Conservation (phyloP, 2,329 filamentous ascomycete genomes). For the Fusarium udum region DNA sequence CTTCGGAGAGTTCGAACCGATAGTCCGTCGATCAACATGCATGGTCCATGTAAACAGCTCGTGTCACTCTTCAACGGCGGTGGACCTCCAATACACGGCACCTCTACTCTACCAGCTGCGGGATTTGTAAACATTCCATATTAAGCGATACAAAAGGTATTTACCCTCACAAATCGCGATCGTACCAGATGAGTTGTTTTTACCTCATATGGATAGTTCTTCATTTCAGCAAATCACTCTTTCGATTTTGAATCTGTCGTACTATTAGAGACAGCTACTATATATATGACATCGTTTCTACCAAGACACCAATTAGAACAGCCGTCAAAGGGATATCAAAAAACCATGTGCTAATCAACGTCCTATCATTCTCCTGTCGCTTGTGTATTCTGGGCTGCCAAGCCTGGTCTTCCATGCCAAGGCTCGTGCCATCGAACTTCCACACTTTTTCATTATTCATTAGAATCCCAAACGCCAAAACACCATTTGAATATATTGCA, state of each 20-base stretch:
- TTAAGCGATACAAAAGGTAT: not conserved
- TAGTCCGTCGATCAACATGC: slow-evolving; percentile 8
- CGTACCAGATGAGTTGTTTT: not conserved
- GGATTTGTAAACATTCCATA: slow-evolving; percentile 30
- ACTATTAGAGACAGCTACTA: slow-evolving; percentile 28
- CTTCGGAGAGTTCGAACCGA: slow-evolving; percentile 29
- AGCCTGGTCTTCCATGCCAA: not conserved
- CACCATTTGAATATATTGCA: slow-evolving; percentile 28
- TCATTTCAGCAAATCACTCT: not conserved
- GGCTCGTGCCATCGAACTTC: not conserved
- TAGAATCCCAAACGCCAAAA: slow-evolving; percentile 39
- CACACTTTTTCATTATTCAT: slow-evolving; percentile 39
- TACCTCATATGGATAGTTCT: not conserved
- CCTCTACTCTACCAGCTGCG: slow-evolving; percentile 21
- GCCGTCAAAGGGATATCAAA: slow-evolving; percentile 37
- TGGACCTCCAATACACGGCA: slow-evolving; percentile 6
- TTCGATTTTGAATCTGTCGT: slow-evolving; percentile 13
- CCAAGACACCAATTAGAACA: slow-evolving; percentile 24
- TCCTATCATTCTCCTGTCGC: slow-evolving; percentile 1
- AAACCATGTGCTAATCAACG: slow-evolving; percentile 22
- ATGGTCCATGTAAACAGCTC: not conserved
- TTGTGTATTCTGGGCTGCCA: slow-evolving; percentile 5
- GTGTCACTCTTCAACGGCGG: slow-evolving; percentile 2
- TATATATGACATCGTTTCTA: slow-evolving; percentile 20
- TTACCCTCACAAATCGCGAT: not conserved